Conservation (phyloP, 2,329 filamentous ascomycete species). For the Nigrospora osmanthi region DNA sequence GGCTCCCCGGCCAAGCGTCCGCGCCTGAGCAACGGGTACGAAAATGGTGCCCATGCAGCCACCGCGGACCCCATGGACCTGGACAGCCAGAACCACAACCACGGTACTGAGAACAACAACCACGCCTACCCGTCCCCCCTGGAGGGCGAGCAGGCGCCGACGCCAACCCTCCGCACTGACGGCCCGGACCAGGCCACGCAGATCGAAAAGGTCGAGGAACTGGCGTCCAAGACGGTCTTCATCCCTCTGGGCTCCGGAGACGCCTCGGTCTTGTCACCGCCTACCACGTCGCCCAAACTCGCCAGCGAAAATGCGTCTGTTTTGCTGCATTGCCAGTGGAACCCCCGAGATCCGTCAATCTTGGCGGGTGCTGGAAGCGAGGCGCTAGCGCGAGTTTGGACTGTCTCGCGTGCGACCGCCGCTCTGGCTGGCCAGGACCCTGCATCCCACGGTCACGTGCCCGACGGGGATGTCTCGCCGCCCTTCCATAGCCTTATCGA, state of each 20-base stretch:
- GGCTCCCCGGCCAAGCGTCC: constrained; percentile 52
- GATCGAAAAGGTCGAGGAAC: constrained; percentile 55
- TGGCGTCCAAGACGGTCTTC: constrained; percentile 52
- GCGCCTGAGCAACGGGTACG: constrained; percentile 55
- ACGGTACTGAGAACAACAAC: constrained; percentile 38
- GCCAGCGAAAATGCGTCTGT: constrained; percentile 47
- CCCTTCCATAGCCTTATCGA: constrained; percentile 42
- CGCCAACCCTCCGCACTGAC: constrained; percentile 47
- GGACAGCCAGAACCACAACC: constrained; percentile 36
- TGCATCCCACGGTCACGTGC: constrained; percentile 38
- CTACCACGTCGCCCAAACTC: constrained; percentile 22
- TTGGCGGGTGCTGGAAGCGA: constrained; percentile 62
- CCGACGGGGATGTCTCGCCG: constrained; percentile 23
- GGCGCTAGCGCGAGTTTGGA: constrained; percentile 64
- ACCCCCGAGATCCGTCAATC: constrained; percentile 55
- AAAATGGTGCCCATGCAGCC: constrained; percentile 27
- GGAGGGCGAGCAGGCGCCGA: constrained; percentile 46
- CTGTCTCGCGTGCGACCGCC: constrained; percentile 46
- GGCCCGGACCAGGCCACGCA: constrained; percentile 59
- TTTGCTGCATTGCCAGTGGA: constrained; percentile 63
- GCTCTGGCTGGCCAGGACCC: constrained; percentile 30
- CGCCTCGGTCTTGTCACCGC: constrained; percentile 28
- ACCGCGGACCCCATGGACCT: constrained; percentile 53
- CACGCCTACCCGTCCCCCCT: constrained; percentile 60
- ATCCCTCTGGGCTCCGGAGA: constrained; percentile 40